Percentiles rank a stretch among this genome's conserved stretches.
phyloP scores from a whole-genome alignment of 1,284 basidiomycete species.

The Ceratobasidium sp. region DNA sequence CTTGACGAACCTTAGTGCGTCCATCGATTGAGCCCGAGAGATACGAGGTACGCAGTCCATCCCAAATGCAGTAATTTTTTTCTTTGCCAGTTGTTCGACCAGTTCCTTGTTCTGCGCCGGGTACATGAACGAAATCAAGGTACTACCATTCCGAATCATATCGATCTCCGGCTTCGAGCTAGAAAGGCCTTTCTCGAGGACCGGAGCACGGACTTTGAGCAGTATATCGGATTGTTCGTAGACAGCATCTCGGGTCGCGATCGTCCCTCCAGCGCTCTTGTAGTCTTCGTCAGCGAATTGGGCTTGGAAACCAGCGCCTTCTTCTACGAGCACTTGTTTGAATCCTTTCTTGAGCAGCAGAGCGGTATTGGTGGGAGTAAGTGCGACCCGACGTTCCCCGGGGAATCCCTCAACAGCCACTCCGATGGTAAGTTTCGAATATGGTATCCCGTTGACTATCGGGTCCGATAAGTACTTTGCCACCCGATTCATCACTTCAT shows the following conservation, averaged over 20 bases:
- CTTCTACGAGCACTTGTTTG: constrained; percentile 75
- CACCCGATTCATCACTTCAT: background rate
- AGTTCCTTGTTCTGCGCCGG: constrained; percentile 82
- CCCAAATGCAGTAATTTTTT: constrained; percentile 75
- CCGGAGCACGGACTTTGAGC: constrained; percentile 84
- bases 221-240: constrained; percentile 78
- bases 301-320: constrained; percentile 75
- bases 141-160: constrained; percentile 75
- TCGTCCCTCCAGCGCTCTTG: constrained; percentile 78
- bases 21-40: constrained; percentile 87
- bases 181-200: constrained; percentile 56
- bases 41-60: constrained; percentile 93
- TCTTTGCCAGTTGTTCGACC: constrained; percentile 73
- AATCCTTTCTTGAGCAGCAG: constrained; percentile 86
- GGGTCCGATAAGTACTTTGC: constrained; percentile 1
- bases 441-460: constrained; percentile 66
- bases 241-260: constrained; percentile 75
- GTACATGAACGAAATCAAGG: constrained; percentile 86
- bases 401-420: constrained; percentile 79
- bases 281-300: constrained; percentile 86
- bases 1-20: constrained; percentile 75
- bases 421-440: constrained; percentile 80
- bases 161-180: constrained; percentile 65
- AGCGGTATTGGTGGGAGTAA: constrained; percentile 82
- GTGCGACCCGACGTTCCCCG: constrained; percentile 80